phyloP scores from a whole-genome alignment of 768 basidiomycete species.

The Leucocoprinus birnbaumii region DNA sequence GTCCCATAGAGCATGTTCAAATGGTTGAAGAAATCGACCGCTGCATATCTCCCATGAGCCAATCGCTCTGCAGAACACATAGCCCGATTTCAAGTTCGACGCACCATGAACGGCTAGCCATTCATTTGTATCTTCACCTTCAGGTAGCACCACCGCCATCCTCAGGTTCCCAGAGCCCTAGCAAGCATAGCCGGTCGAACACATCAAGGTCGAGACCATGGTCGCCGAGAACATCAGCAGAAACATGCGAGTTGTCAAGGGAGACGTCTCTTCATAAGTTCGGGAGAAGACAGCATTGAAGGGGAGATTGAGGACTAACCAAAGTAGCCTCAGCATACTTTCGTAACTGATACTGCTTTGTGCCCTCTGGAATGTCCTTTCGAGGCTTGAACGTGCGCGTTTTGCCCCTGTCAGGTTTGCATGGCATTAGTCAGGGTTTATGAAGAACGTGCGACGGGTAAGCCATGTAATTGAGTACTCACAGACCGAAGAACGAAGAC shows the following conservation, averaged over 20 bases:
- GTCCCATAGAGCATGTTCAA: slow-evolving; percentile 99
- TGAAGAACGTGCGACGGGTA: not conserved
- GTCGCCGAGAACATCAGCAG: no score
- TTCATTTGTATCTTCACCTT: slow-evolving; percentile 96
- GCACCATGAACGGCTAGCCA: slow-evolving; percentile 99
- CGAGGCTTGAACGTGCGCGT: slow-evolving; percentile 96
- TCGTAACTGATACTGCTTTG: slow-evolving; percentile 96
- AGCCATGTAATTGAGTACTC: slow-evolving; percentile 27
- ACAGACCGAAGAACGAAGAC: slow-evolving; percentile 91
- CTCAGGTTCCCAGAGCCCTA: slow-evolving; percentile 96
- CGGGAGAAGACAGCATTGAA: not conserved
- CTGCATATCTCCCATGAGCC: slow-evolving; percentile 36
- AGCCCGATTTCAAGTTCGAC: no score
- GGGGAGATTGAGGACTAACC: slow-evolving; percentile 38
- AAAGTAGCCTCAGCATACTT: slow-evolving; percentile 97
- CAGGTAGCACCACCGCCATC: slow-evolving; percentile 89
- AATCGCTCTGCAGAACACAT: not conserved
- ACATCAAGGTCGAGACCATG: no score
- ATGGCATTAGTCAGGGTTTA: not conserved
- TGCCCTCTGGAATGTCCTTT: slow-evolving; percentile 92
- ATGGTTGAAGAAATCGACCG: slow-evolving; percentile 99
- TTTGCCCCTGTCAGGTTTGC: slow-evolving; percentile 57
- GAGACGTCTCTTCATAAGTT: not conserved
- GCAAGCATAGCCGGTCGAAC: not conserved
- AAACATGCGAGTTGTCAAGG: no score